These are phyloP conservation scores for Citrus cavaleriei DNA, from an alignment of 345 rosid species.

Conservation along the genomic window DNA sequence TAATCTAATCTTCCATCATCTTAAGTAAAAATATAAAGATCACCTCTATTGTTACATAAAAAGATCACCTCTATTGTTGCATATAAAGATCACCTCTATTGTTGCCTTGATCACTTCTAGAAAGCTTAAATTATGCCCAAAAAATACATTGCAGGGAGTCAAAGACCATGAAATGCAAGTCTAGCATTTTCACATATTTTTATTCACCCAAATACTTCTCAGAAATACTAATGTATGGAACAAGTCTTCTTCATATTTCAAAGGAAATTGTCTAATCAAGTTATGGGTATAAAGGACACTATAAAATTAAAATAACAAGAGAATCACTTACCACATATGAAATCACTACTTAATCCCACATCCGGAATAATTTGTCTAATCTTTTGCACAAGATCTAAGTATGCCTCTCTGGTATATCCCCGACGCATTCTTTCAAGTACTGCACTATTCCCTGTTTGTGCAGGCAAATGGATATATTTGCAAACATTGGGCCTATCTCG, in stretches of 20 bases:
- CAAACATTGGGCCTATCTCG: conserved; percentile 77
- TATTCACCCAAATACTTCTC: not conserved
- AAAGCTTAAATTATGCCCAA: not conserved
- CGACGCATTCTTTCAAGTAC: conserved; percentile 81
- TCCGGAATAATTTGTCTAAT: conserved; percentile 72
- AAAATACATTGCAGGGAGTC: not conserved
- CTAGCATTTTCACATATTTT: not conserved
- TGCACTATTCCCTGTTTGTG: conserved; percentile 77
- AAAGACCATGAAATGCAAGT: not conserved
- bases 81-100: not conserved
- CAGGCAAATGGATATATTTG: conserved; percentile 84
- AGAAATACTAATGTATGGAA: not conserved
- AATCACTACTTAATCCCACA: conserved; percentile 84
- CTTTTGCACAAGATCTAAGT: conserved; percentile 85
- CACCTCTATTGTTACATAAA: not conserved
- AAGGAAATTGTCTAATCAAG: not conserved
- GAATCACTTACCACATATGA: conserved; percentile 65
- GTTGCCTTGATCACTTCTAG: not conserved
- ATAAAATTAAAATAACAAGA: not conserved
- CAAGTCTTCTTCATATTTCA: not conserved
- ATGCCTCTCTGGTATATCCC: conserved; percentile 89
- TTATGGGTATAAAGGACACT: not conserved
- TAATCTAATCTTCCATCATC: not conserved
- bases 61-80: not conserved
- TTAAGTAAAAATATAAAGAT: not conserved